Evolutionary conservation across 805 yeast species (phyloP).

Genomic region (Saccharomycopsis fibuligera): DNA sequence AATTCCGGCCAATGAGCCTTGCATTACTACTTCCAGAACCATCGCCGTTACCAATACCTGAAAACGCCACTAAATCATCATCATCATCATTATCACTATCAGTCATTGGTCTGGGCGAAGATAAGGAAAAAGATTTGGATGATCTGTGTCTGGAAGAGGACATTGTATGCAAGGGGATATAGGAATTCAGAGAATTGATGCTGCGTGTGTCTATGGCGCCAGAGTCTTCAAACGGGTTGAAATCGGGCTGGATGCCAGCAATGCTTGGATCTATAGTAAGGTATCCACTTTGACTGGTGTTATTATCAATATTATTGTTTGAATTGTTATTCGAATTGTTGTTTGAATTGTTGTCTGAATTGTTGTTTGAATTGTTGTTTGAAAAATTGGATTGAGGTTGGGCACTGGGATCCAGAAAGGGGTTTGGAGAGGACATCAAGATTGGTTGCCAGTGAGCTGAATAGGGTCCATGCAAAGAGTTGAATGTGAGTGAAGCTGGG

Average conservation of each 20-base stretch:
- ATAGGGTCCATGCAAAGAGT: no score
- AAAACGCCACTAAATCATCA: constrained; percentile 13
- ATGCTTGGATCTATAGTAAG: constrained; percentile 18
- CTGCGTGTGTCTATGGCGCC: constrained; percentile 2
- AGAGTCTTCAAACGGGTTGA: constrained; percentile 21
- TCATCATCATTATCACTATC: constrained; percentile 8
- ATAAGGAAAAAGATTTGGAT: background rate
- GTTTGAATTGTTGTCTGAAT: no score
- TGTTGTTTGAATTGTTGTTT: no score
- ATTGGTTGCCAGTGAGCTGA: no score
- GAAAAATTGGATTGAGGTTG: no score
- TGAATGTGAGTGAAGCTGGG: no score
- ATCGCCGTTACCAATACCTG: background rate
- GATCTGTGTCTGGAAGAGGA: constrained; percentile 1
- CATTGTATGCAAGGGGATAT: constrained; percentile 21
- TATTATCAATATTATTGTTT: constrained; percentile 3
- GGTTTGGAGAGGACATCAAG: no score
- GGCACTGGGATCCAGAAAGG: no score
- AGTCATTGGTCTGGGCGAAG: background rate
- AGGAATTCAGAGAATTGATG: constrained; percentile 14
- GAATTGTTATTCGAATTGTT: no score
- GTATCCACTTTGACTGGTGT: constrained; percentile 1
- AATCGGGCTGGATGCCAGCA: constrained; percentile 22
- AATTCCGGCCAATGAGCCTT: background rate
- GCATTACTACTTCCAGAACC: background rate